Evolutionary conservation across 176 grass and related monocot genomes (phyloP).

Genomic region (Carex pumila): DNA sequence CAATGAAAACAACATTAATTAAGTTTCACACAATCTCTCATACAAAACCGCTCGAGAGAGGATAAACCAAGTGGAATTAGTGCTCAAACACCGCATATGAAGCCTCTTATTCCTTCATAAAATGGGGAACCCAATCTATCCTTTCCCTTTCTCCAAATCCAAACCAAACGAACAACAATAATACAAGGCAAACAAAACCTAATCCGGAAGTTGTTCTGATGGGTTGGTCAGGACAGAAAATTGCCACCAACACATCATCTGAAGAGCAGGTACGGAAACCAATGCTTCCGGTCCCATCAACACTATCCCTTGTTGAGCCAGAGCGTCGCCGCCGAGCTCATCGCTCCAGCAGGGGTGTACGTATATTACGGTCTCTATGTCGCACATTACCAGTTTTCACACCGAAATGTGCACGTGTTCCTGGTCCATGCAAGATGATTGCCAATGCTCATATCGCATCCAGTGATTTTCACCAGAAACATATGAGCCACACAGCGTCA

Average conservation of each 20-base stretch:
- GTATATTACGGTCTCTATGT: slow-evolving; percentile 38
- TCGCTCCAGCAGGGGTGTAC: slow-evolving; percentile 14
- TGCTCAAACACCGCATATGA: background rate
- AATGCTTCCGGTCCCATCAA: background rate
- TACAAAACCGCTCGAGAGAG: background rate
- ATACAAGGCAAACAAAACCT: background rate
- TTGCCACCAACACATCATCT: background rate
- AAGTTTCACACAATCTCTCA: slow-evolving; percentile 8
- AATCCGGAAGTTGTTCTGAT: background rate
- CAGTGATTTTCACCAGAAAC: slow-evolving; percentile 22
- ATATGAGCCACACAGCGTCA: background rate
- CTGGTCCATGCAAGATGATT: slow-evolving; percentile 19
- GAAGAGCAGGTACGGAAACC: slow-evolving; percentile 7
- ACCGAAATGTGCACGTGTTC: slow-evolving; percentile 25
- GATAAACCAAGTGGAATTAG: background rate
- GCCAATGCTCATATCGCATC: background rate
- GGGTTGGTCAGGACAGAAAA: background rate
- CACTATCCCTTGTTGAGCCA: slow-evolving; percentile 33
- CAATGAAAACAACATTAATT: slow-evolving; percentile 4
- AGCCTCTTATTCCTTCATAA: slow-evolving; percentile 8
- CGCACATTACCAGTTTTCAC: slow-evolving; percentile 48
- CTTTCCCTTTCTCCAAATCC: slow-evolving; percentile 15
- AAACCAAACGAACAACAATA: background rate
- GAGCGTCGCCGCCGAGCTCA: background rate
- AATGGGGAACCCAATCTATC: slow-evolving; percentile 18